Evolutionary conservation across 2,329 filamentous ascomycete species (phyloP).

Genomic region (Fusarium sp.): DNA sequence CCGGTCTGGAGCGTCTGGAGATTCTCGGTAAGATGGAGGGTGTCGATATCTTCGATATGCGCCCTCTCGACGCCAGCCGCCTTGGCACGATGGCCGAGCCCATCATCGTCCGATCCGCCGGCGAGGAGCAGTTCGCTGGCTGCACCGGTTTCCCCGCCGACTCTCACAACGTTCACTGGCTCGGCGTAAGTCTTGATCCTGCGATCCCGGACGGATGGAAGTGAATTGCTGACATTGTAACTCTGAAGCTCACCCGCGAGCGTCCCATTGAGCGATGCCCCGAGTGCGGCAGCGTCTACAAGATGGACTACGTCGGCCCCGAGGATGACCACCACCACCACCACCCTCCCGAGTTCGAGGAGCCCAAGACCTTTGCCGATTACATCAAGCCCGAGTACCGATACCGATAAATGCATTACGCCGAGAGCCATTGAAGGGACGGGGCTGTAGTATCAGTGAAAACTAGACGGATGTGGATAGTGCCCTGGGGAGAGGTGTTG

Average conservation of each 20-base stretch:
- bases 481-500: slow-evolving; percentile 40
- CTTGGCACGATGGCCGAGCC: slow-evolving; percentile 92
- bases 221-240: slow-evolving; percentile 25
- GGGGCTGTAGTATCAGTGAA: slow-evolving; percentile 42
- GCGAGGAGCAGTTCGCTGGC: slow-evolving; percentile 95
- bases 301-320: slow-evolving; percentile 96
- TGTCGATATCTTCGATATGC: slow-evolving; percentile 98
- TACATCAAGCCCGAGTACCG: slow-evolving; percentile 95
- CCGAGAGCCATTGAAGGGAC: slow-evolving; percentile 21
- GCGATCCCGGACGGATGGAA: slow-evolving; percentile 26
- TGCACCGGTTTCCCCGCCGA: slow-evolving; percentile 96
- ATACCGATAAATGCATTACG: slow-evolving; percentile 65
- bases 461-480: slow-evolving; percentile 39
- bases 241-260: slow-evolving; percentile 79
- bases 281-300: slow-evolving; percentile 96
- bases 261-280: slow-evolving; percentile 95
- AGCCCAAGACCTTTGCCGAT: slow-evolving; percentile 97
- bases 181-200: slow-evolving; percentile 74
- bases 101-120: slow-evolving; percentile 89
- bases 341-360: slow-evolving; percentile 74
- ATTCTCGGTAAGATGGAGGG: slow-evolving; percentile 99
- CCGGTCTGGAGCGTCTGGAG: slow-evolving; percentile 97
- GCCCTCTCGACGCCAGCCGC: slow-evolving; percentile 90
- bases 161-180: slow-evolving; percentile 91
- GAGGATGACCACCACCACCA: slow-evolving; percentile 76